Evolutionary conservation across 2,329 filamentous ascomycete genomes (phyloP).

Genomic region (Botryotinia narcissicola): DNA sequence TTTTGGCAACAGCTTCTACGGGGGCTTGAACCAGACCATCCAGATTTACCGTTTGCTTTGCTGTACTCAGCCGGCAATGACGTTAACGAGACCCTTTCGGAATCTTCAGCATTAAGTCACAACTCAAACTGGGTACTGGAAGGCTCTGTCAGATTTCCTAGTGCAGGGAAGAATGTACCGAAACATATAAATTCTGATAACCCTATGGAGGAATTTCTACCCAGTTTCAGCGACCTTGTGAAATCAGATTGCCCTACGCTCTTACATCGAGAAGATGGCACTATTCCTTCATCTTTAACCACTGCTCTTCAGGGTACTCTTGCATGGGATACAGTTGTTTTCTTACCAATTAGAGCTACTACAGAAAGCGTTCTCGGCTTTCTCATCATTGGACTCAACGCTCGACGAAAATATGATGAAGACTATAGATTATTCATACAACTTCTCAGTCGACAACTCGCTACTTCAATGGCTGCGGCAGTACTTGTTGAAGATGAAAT

Average conservation of each 20-base stretch:
- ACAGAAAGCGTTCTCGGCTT: conserved; percentile 74
- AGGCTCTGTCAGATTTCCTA: conserved; percentile 25
- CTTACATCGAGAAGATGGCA: conserved; percentile 1
- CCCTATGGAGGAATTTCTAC: conserved; percentile 9
- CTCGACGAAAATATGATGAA: conserved; percentile 73
- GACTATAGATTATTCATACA: conserved; percentile 78
- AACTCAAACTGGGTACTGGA: conserved; percentile 29
- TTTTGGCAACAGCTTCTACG: conserved; percentile 70
- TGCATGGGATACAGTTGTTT: conserved; percentile 3
- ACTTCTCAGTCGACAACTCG: conserved; percentile 70
- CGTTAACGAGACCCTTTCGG: conserved; percentile 28
- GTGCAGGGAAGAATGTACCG: neutral
- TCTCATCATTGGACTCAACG: conserved; percentile 74
- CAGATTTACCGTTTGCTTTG: conserved; percentile 72
- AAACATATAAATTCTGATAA: conserved; percentile 4
- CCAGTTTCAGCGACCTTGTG: conserved; percentile 2
- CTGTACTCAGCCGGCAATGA: conserved; percentile 74
- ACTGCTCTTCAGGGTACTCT: neutral
- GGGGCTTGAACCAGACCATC: conserved; percentile 68
- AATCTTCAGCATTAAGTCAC: conserved; percentile 26
- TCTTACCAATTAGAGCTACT: conserved; percentile 42
- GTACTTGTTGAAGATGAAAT: conserved; percentile 84
- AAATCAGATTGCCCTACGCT: conserved; percentile 13
- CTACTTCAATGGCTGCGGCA: conserved; percentile 76
- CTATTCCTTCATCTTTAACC: neutral